Conservation (phyloP, 2,329 filamentous ascomycete genomes). For the Colletotrichum godetiae region DNA sequence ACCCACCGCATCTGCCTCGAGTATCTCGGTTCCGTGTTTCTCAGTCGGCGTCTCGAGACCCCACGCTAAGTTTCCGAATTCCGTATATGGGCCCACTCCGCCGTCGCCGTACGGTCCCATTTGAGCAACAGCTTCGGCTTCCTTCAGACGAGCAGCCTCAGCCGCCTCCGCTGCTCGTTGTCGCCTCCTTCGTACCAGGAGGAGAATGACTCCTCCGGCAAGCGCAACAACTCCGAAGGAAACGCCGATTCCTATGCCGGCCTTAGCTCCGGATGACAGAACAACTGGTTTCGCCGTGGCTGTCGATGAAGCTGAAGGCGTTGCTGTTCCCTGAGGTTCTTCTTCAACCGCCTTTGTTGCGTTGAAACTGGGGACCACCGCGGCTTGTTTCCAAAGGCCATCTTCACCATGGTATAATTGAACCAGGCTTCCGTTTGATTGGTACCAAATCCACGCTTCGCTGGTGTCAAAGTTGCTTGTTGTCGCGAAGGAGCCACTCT, state of each 20-base stretch:
- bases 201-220: slow-evolving; percentile 57
- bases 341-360: slow-evolving; percentile 32
- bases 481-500: slow-evolving; percentile 44
- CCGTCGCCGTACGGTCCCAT: slow-evolving; percentile 40
- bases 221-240: slow-evolving; percentile 55
- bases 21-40: slow-evolving; percentile 17
- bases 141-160: slow-evolving; percentile 30
- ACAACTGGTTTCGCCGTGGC: slow-evolving; percentile 44
- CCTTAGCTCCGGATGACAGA: slow-evolving; percentile 62
- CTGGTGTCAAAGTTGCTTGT: slow-evolving; percentile 40
- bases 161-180: slow-evolving; percentile 44
- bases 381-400: slow-evolving; percentile 44
- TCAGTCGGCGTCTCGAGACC: slow-evolving; percentile 18
- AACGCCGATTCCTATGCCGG: slow-evolving; percentile 67
- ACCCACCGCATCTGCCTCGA: slow-evolving; percentile 37
- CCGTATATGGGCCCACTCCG: slow-evolving; percentile 35
- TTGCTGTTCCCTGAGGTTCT: slow-evolving; percentile 5
- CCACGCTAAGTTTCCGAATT: slow-evolving; percentile 1
- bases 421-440: slow-evolving; percentile 43
- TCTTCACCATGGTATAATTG: slow-evolving; percentile 45
- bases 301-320: slow-evolving; percentile 41
- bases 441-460: slow-evolving; percentile 48
- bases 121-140: slow-evolving; percentile 41
- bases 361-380: slow-evolving; percentile 41
- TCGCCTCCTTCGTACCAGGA: slow-evolving; percentile 55